These are phyloP conservation scores for Didymella lethalis DNA, from an alignment of 2,329 filamentous ascomycete genomes.

Conservation along the genomic window DNA sequence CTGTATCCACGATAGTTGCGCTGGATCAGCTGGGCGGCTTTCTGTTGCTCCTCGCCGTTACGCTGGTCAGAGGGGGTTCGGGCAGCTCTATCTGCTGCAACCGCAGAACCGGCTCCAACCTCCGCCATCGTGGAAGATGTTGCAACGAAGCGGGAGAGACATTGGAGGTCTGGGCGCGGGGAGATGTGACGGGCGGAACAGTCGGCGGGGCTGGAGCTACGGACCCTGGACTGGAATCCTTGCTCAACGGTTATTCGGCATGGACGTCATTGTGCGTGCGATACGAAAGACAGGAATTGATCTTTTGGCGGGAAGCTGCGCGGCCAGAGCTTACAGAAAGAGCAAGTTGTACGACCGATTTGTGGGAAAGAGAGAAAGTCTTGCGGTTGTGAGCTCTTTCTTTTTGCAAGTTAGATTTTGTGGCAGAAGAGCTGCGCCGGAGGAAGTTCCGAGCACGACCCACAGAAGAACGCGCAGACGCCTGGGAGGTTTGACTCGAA, in stretches of 20 bases:
- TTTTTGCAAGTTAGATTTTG: neutral
- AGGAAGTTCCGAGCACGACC: neutral
- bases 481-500: neutral
- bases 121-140: constrained; percentile 12
- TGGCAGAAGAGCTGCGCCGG: neutral
- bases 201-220: constrained; percentile 22
- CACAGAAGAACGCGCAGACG: neutral
- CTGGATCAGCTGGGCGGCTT: constrained; percentile 51
- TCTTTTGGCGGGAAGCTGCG: neutral
- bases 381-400: neutral
- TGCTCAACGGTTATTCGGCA: constrained; percentile 22
- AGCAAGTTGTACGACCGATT: neutral
- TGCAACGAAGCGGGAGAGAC: constrained; percentile 11
- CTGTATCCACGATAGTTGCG: constrained; percentile 81
- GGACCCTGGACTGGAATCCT: constrained; percentile 16
- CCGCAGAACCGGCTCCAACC: constrained; percentile 1
- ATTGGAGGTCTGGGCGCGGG: constrained; percentile 16
- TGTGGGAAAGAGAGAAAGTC: neutral
- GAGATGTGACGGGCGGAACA: constrained; percentile 16
- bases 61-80: neutral
- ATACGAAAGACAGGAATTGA: constrained; percentile 3
- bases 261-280: constrained; percentile 11
- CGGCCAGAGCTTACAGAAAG: neutral
- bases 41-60: constrained; percentile 32
- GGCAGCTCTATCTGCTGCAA: neutral